Evolutionary conservation across 2,329 filamentous ascomycete species (phyloP), one percentile per base, ranked within the genome.

Genomic region (Knoxdaviesia capensis): DNA sequence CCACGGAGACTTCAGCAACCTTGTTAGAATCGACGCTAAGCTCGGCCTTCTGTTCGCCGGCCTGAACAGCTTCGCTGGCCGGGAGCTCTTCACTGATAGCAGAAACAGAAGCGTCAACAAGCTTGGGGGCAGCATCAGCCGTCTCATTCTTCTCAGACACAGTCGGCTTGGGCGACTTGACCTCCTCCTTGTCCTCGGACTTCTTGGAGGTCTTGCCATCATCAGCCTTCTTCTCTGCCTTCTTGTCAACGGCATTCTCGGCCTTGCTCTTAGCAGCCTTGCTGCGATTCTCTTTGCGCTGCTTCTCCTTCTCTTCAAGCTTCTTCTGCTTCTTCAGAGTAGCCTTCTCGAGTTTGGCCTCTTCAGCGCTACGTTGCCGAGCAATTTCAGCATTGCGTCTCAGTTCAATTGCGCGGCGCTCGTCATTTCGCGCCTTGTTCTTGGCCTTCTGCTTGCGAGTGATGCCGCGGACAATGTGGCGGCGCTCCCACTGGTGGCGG

Each of bases 401-500:
- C 20, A 20, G 20, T 20, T 20, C 20, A 20, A 3, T 43, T 48
- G 7, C 36, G 32, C 6, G 31, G n/a, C 42, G 31, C 29, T 49
- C 50, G 10, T 52, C 47, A 38, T 58, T 56, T 47, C 59, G 62
- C 6, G 60, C 54, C 0, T 47, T 48, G 38, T 59, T 58, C 48
- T 64, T 60, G 43, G 60, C 57, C 8, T 50, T 56, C 45, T 64
- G 58, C 51, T 55, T 60, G 54, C 54, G 59, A 39, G 53, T 59
- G n/a, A 60, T 57, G 36, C 63, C 55, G 6, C 58, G 59, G 30
- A 56, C 62, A 6, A 61, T 62, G 4, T 65, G 62, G 2, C 67
- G 55, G 51, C 59, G 63, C 53, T 69, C 62, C 63, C 69, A 71
- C 46, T 63, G 57, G 43, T 59, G 61, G 32, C 63, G 60, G 2